phyloP scores from a whole-genome alignment of 495 filamentous ascomycete species.

The Astrocystis sublimbata region DNA sequence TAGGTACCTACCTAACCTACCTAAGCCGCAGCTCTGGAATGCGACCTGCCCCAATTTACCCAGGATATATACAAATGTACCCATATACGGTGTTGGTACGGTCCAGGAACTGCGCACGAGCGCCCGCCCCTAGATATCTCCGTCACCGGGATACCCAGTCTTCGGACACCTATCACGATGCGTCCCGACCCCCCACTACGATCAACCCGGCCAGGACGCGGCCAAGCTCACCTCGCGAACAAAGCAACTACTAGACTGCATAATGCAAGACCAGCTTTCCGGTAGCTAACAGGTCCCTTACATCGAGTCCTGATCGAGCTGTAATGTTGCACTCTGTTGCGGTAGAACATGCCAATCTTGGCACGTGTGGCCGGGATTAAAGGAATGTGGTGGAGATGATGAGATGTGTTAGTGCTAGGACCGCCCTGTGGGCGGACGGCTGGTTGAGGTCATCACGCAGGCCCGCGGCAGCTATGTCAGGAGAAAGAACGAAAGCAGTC shows the following conservation, averaged over 20 bases:
- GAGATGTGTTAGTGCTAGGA: constrained; percentile 9
- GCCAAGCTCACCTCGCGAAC: neutral
- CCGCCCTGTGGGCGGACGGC: constrained; percentile 7
- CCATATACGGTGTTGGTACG: no score
- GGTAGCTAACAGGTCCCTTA: constrained; percentile 1
- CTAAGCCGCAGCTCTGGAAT: neutral
- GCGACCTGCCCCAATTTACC: constrained; percentile 6
- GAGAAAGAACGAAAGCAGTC: neutral
- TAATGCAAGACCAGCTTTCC: constrained; percentile 1
- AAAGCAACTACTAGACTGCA: constrained; percentile 11
- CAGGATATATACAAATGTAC: no score
- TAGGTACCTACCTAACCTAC: no score
- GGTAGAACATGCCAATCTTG: neutral
- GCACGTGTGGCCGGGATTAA: constrained; percentile 10
- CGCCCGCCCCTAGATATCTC: neutral
- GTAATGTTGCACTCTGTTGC: neutral
- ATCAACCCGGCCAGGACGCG: neutral
- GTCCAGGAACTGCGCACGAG: constrained; percentile 5
- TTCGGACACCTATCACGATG: neutral
- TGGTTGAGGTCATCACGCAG: constrained; percentile 5
- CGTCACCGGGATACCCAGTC: constrained; percentile 4
- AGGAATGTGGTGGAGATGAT: constrained; percentile 6
- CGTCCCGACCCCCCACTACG: constrained; percentile 1
- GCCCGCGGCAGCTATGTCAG: no score
- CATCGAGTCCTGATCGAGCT: neutral